Evolutionary conservation across 179 eudicot species (phyloP).

Genomic region (Heliamphora ciliata): DNA sequence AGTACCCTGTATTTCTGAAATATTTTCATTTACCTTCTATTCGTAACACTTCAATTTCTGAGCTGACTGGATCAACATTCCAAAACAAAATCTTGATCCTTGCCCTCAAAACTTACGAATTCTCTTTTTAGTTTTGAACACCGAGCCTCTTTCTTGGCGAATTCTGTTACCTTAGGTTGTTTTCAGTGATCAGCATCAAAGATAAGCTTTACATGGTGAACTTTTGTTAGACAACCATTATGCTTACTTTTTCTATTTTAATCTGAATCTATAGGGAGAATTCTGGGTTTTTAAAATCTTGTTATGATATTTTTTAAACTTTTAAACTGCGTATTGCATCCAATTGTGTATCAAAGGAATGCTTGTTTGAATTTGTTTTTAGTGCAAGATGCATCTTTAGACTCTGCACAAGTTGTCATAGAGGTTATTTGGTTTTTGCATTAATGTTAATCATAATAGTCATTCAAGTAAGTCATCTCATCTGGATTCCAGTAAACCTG

Average conservation of each 20-base stretch:
- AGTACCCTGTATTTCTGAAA: not conserved
- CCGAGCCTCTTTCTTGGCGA: not conserved
- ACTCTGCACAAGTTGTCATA: not conserved
- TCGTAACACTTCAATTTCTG: not conserved
- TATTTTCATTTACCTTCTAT: not conserved
- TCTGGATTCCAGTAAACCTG: conserved; percentile 65
- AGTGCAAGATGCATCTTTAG: conserved; percentile 4
- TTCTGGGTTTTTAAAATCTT: not conserved
- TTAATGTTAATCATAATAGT: not conserved
- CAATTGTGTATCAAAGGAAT: not conserved
- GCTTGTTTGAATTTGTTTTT: not conserved
- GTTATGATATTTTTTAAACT: not conserved
- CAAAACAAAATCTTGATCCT: not conserved
- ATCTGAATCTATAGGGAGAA: not conserved
- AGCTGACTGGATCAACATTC: not conserved
- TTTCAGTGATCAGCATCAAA: not conserved
- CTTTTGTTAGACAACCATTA: not conserved
- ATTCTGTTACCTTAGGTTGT: not conserved
- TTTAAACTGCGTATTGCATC: not conserved
- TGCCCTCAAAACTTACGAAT: not conserved
- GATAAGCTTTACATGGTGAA: not conserved
- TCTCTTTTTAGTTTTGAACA: not conserved
- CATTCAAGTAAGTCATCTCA: conserved; percentile 10
- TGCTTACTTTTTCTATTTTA: not conserved
- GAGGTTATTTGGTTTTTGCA: not conserved